These are phyloP conservation scores for Gyromitra esculenta DNA, from an alignment of 2,329 filamentous ascomycete genomes.

Conservation along the genomic window DNA sequence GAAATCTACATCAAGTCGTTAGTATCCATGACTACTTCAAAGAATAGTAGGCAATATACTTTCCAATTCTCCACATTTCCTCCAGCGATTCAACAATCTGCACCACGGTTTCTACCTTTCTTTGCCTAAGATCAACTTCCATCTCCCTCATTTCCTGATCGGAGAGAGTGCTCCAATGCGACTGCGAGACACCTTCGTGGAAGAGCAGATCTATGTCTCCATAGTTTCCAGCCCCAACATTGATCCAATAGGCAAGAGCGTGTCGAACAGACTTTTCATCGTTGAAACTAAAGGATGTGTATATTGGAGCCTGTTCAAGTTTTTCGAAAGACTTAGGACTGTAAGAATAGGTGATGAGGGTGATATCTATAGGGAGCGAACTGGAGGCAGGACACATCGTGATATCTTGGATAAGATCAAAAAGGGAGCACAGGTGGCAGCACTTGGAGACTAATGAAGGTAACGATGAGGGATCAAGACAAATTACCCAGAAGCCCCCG, in stretches of 20 bases:
- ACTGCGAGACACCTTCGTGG: background rate
- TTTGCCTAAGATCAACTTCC: constrained; percentile 21
- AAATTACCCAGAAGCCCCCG: too few relatives aligned
- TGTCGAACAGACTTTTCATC: constrained; percentile 7
- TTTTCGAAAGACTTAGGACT: constrained; percentile 12
- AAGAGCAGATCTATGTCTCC: constrained; percentile 28
- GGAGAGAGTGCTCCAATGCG: constrained; percentile 29
- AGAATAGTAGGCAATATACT: background rate
- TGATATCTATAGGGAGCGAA: constrained; percentile 8
- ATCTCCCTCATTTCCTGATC: background rate
- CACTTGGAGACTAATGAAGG: background rate
- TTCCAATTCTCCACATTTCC: constrained; percentile 21
- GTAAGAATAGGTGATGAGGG: constrained; percentile 31
- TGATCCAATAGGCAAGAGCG: constrained; percentile 26
- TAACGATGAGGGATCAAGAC: background rate
- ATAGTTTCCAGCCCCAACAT: constrained; percentile 4
- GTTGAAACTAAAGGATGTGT: constrained; percentile 27
- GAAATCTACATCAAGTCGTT: constrained; percentile 16
- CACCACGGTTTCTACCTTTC: constrained; percentile 18
- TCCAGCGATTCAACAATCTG: constrained; percentile 24
- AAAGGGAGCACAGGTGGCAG: background rate
- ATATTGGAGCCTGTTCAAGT: background rate
- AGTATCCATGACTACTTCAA: background rate
- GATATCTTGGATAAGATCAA: background rate
- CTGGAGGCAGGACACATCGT: background rate